Evolutionary conservation across 2,329 filamentous ascomycete species (phyloP), one percentile per base, ranked within the genome.

Genomic region (Phialemoniopsis sp.): DNA sequence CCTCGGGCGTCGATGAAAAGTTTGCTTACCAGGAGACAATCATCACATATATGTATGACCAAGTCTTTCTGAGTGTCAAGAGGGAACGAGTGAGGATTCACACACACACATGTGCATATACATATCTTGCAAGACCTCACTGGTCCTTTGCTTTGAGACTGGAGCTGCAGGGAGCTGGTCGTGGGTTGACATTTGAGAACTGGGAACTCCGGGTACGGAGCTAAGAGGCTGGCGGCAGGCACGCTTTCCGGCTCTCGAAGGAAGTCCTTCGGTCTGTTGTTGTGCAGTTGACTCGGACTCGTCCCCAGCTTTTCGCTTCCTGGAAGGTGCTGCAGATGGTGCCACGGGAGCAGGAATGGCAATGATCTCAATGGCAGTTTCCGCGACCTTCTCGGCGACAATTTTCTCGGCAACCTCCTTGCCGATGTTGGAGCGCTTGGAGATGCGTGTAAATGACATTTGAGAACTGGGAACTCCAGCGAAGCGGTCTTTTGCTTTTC

Each of bases 281-380:
- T 41, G 32, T 10, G 5, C 14, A 15, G 32, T 9, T 12, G 13
- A 16, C 41, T 66, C 59, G 34, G 43, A 30, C 10, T 49, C 47
- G 19, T 52, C 48, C 19, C 63, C 56, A 3, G 64, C 58, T 51
- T 66, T 72, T 45, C 60, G 55, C 49, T 70, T 67, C 46, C 55
- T 60, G 13, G 62, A 53, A 33, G 41, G 53, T 32, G 52, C 45
- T 26, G 53, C 51, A 14, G 41, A 30, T 26, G 21, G 21, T 10
- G 21, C 21, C 21, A 10, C 21, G 10, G 21, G 21, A 26, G 21
- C 21, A 26, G 10, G 6, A 26, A 10, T 26, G 31, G 51, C 50
- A 37, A 51, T 48, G 29, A 53, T 46, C 36, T 60, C 56, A 29
- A 55, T 48, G 18, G 50, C 45, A 42, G 50, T 40, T 36, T 49